These are phyloP conservation scores for Trichoderma koningiopsis DNA, from an alignment of 2,329 filamentous ascomycete species.

Conservation along the genomic window DNA sequence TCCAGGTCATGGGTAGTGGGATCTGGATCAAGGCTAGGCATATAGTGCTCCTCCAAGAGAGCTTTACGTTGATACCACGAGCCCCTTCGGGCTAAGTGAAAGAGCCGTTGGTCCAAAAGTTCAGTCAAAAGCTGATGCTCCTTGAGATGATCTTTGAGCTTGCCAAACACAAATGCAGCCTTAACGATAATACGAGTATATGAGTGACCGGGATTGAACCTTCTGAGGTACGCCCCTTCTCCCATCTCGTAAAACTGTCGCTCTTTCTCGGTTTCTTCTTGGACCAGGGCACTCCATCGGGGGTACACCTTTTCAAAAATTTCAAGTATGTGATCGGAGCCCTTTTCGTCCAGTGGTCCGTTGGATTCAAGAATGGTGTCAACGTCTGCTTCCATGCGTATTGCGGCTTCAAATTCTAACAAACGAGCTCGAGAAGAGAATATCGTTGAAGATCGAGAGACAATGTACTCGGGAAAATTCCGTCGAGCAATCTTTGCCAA, in stretches of 20 bases:
- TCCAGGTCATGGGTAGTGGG: slow-evolving; percentile 43
- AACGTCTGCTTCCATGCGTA: slow-evolving; percentile 78
- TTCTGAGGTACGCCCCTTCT: slow-evolving; percentile 84
- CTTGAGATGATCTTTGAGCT: slow-evolving; percentile 75
- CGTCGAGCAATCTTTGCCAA: slow-evolving; percentile 84
- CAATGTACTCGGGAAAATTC: slow-evolving; percentile 88
- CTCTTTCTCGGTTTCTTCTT: slow-evolving; percentile 78
- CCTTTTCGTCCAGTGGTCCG: slow-evolving; percentile 66
- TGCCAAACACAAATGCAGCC: slow-evolving; percentile 73
- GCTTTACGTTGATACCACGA: slow-evolving; percentile 97
- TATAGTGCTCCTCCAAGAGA: slow-evolving; percentile 92
- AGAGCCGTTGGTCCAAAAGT: slow-evolving; percentile 77
- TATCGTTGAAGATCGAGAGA: slow-evolving; percentile 86
- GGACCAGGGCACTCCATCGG: slow-evolving; percentile 74
- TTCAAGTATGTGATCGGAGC: slow-evolving; percentile 67
- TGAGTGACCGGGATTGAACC: slow-evolving; percentile 88
- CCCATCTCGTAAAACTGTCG: slow-evolving; percentile 74
- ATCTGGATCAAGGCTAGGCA: slow-evolving; percentile 63
- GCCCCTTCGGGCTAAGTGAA: slow-evolving; percentile 81
- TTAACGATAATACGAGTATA: slow-evolving; percentile 95
- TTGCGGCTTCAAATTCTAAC: slow-evolving; percentile 85
- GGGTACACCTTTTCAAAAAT: slow-evolving; percentile 75
- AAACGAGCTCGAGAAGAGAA: slow-evolving; percentile 75
- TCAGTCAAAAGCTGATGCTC: slow-evolving; percentile 76
- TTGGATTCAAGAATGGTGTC: slow-evolving; percentile 82